Evolutionary conservation across 441 rosid species (phyloP).

Genomic region (Pelargonium australe): DNA sequence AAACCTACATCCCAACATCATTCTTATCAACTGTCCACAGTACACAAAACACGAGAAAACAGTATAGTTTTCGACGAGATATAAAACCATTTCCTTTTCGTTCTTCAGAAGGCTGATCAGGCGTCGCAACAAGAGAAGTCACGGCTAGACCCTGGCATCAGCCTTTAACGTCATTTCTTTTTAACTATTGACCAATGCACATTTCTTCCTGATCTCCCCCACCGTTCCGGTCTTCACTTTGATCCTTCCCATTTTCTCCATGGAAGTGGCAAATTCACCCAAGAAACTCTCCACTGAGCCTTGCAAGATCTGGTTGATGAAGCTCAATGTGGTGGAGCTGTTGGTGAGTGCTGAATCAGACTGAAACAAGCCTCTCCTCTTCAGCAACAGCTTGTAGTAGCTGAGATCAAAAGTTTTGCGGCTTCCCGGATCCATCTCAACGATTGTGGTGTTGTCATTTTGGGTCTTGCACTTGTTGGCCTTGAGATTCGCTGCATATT

Average conservation of each 20-base stretch:
- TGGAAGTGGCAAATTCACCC: constrained; percentile 47
- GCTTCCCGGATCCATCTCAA: constrained; percentile 86
- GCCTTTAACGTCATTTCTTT: background rate
- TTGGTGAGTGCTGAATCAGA: constrained; percentile 68
- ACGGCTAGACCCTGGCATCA: too few species aligned
- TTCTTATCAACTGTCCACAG: too few species aligned
- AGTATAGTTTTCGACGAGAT: too few species aligned
- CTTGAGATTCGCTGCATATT: constrained; percentile 35
- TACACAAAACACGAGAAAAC: too few species aligned
- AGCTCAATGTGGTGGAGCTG: constrained; percentile 38
- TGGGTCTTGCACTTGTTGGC: constrained; percentile 53
- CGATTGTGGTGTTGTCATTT: constrained; percentile 45
- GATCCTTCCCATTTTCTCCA: constrained; percentile 75
- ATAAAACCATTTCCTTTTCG: too few species aligned
- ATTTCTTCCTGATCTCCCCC: constrained; percentile 64
- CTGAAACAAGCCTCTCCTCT: constrained; percentile 60
- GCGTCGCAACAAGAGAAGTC: too few species aligned
- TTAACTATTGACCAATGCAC: constrained; percentile 51
- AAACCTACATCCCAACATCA: too few species aligned
- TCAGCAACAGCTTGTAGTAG: constrained; percentile 43
- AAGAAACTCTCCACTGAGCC: constrained; percentile 43
- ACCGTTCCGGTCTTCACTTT: constrained; percentile 49
- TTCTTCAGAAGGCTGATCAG: too few species aligned
- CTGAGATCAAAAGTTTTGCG: constrained; percentile 60
- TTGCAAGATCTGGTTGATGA: constrained; percentile 36